These are phyloP conservation scores for Aureobasidium musti DNA, from an alignment of 2,329 filamentous ascomycete genomes.

Conservation along the genomic window DNA sequence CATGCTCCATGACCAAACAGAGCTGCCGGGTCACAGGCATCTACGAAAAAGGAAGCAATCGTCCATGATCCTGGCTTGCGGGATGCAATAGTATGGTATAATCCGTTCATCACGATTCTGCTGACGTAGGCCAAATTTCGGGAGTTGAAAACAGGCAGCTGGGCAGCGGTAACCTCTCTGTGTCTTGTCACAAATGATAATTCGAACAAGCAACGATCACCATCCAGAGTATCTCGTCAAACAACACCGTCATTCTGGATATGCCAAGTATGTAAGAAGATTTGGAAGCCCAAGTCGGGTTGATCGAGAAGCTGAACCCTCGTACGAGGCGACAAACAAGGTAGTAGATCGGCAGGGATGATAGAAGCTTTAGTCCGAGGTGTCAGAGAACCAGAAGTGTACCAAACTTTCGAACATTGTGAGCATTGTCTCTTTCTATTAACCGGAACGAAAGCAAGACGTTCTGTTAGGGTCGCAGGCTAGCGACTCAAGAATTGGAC, in stretches of 20 bases:
- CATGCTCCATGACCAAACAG: neutral
- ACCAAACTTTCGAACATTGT: neutral
- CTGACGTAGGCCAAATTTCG: constrained; percentile 18
- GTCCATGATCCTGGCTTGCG: neutral
- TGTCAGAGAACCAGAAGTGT: constrained; percentile 17
- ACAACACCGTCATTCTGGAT: neutral
- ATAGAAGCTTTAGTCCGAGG: constrained; percentile 20
- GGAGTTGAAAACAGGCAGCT: neutral
- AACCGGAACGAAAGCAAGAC: neutral
- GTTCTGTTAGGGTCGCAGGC: neutral
- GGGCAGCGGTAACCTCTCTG: neutral
- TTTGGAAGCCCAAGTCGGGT: neutral
- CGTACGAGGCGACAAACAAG: neutral
- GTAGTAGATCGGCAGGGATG: neutral
- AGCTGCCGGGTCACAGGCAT: neutral
- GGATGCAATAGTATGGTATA: neutral
- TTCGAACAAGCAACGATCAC: neutral
- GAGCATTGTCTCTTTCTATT: neutral
- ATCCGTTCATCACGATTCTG: neutral
- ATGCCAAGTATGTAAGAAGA: neutral
- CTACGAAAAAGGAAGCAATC: neutral
- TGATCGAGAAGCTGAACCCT: neutral
- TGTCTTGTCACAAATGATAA: neutral
- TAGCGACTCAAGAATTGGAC: constrained; percentile 18
- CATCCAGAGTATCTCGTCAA: neutral